Conservation (phyloP, 1,139 yeast genomes). For the Geotrichum reessii region DNA sequence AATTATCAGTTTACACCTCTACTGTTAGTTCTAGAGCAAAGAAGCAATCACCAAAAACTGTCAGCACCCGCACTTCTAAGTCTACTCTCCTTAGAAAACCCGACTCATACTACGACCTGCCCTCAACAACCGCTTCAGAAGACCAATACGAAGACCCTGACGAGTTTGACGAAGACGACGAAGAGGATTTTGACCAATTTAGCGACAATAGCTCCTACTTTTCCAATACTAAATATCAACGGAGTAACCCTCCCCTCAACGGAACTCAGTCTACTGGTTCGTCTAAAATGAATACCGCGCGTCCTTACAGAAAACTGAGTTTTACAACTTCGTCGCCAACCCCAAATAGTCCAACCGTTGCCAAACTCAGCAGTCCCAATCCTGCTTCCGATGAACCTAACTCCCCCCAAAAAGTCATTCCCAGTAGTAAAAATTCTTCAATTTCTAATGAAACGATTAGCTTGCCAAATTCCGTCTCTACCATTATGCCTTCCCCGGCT, state of each 20-base stretch:
- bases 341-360: neutral
- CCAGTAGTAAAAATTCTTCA: neutral
- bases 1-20: neutral
- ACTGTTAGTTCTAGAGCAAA: neutral
- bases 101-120: neutral
- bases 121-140: slow-evolving; percentile 2
- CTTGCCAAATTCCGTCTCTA: neutral
- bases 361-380: neutral
- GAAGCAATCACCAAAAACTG: neutral
- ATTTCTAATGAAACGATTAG: neutral
- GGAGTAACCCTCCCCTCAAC: neutral
- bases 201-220: slow-evolving; percentile 11
- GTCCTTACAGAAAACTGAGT: slow-evolving; percentile 1
- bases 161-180: slow-evolving; percentile 6
- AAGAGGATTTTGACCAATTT: slow-evolving; percentile 2
- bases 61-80: neutral
- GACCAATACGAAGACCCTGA: slow-evolving; percentile 13
- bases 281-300: neutral
- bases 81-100: neutral
- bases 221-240: neutral
- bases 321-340: neutral
- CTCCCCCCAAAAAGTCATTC: neutral
- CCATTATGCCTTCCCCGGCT: neutral
- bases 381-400: neutral
- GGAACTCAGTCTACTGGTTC: neutral